Conservation (phyloP, 83 land plant species). For the Picea mariana region DNA sequence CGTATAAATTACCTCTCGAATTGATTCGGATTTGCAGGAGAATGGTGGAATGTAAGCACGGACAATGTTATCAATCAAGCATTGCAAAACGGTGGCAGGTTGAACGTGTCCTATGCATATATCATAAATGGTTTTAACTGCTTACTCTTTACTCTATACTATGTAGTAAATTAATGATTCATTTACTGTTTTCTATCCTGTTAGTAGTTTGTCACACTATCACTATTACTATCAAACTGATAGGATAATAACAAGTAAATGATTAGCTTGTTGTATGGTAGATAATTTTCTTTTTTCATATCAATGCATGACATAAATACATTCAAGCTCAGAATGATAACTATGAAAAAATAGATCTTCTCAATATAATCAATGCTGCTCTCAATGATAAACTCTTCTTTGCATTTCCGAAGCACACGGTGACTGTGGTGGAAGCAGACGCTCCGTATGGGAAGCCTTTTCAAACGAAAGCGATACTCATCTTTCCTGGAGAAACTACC, state of each 20-base stretch:
- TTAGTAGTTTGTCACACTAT: no score
- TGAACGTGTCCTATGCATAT: not conserved
- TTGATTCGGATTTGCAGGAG: not conserved
- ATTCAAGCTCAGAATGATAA: not conserved
- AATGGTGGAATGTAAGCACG: not conserved
- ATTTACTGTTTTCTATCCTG: no score
- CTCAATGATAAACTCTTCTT: not conserved
- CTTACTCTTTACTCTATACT: not conserved
- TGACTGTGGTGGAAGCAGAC: conserved; percentile 7
- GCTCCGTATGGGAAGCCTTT: conserved; percentile 7
- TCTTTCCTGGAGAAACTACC: conserved; percentile 4
- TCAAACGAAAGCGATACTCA: not conserved
- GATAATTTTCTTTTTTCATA: no score
- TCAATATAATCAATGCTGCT: conserved; percentile 8
- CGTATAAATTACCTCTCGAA: not conserved
- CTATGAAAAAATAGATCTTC: not conserved
- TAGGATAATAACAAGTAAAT: no score
- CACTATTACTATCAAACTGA: no score
- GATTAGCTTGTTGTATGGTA: no score
- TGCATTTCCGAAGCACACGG: conserved; percentile 5
- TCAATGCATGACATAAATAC: conserved; percentile 8
- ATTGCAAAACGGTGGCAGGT: not conserved
- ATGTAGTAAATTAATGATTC: no score
- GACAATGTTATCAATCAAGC: not conserved
- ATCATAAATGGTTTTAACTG: not conserved